Evolutionary conservation across 228 moss, liverwort and hornwort genomes (phyloP), one percentile per base, ranked within the genome.

Genomic region (Sphagnum fallax): DNA sequence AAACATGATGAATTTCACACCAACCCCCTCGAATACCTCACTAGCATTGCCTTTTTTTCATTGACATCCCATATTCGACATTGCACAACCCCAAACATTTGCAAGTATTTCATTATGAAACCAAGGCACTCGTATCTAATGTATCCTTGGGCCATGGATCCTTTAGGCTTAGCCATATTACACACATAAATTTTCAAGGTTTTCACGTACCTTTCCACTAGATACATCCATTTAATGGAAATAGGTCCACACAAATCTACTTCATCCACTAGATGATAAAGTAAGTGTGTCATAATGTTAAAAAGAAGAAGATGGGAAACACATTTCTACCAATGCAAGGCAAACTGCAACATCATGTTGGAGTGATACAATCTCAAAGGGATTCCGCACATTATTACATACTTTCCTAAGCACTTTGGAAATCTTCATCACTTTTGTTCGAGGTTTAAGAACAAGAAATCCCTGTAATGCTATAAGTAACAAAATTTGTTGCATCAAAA

Each of bases 81-180:
- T 8, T 1, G 8, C 9, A 12, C 9, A 47, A 53, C 10, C 5
- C 32, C 10, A 2, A 18, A 70, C 6, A 50, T 5, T 11, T 70
- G 50, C 61, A 70, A 48, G 11, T 70, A 70, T 9, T 70, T 5
- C 14, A 61, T 70, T 11, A 60, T n/a, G 32, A 70, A 70, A 48
- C 61, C 60, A 8, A 70, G 12, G 11, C 60, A 60, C 18, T 70
- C 69, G 1, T 68, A 52, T 16, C 4, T 5, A 6, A 68, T 55
- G 13, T 68, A 58, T n/a, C 69, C 60, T n/a, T 70, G 18, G 49
- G 69, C 53, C 14, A 68, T 68, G 10, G 69, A 61, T 0, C 13
- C 69, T 16, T 70, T 49, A 12, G 50, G 69, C 4, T 57, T 10
- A 5, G 61, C 70, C 61, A 49, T 62, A 70, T 63, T 70, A 8